Conservation (phyloP, 305 asterid species). For the Andrographis paniculata region DNA sequence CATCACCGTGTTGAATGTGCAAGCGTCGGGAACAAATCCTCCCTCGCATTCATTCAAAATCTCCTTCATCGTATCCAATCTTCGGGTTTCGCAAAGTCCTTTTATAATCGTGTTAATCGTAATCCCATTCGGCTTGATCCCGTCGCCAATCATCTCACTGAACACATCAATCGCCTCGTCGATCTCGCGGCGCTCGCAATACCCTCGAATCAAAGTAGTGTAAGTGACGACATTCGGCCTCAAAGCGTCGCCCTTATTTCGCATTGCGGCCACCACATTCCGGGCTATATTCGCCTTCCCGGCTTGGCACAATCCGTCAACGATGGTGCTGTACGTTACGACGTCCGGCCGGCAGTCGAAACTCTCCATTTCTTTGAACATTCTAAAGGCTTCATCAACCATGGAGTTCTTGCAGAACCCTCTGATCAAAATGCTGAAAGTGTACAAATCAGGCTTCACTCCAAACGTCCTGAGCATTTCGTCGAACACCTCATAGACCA, state of each 20-base stretch:
- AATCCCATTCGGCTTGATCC: conserved; percentile 47
- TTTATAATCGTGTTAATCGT: conserved; percentile 66
- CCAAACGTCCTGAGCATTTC: conserved; percentile 88
- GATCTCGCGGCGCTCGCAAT: conserved; percentile 52
- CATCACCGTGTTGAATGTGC: conserved; percentile 75
- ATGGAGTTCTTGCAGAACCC: conserved; percentile 73
- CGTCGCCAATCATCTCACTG: conserved; percentile 44
- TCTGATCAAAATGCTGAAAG: conserved; percentile 65
- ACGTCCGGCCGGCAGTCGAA: conserved; percentile 52
- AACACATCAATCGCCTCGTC: conserved; percentile 43
- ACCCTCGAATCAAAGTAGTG: conserved; percentile 82
- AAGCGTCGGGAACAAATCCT: conserved; percentile 61
- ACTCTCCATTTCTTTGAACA: conserved; percentile 72
- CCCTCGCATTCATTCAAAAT: conserved; percentile 28
- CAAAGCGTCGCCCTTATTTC: conserved; percentile 38
- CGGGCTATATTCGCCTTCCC: conserved; percentile 64
- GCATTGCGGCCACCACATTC: conserved; percentile 63
- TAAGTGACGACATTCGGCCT: conserved; percentile 76
- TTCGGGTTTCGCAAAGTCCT: conserved; percentile 62
- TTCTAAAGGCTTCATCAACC: conserved; percentile 63
- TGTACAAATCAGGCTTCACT: conserved; percentile 59
- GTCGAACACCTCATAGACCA: conserved; percentile 51
- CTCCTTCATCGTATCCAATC: conserved; percentile 48
- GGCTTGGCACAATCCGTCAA: conserved; percentile 74
- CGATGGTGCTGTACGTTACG: conserved; percentile 59